Evolutionary conservation across 1,139 yeast species (phyloP), one percentile per base, ranked within the genome.

Genomic region (Wickerhamomyces sp.): DNA sequence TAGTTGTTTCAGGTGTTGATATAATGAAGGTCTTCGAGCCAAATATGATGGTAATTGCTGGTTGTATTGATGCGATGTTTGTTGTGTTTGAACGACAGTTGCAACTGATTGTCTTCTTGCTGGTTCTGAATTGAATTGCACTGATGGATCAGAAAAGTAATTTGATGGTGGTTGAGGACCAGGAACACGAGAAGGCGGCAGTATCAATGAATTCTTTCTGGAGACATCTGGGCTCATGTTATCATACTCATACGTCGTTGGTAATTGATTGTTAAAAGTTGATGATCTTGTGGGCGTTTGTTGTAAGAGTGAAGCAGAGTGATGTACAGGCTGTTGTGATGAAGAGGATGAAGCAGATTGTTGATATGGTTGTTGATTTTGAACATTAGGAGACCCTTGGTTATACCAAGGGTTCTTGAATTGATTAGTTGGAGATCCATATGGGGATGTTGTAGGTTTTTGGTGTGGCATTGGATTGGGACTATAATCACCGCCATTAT

Each of bases 91-190:
- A 27, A 39, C 30, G 7, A 54, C 56, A 1, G 58, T 44, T 2
- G 62, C 61, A 15, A 58, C 55, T 5, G 75, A 70, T 26, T 71
- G 68, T 42, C 76, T 59, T 52, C 76, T 56, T 39, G 62, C 62
- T 26, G 56, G 53, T 10, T 60, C 60, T 13, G 44, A 39, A 14
- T 45, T 49, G 23, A 56, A 34, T 13, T 50, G 53, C 3, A 56
- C 55, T 2, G 49, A 26, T 3, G 52, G 40, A 15, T 58, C 62
- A 5, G 59, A 33, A 40, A 52, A 61, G 43, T 53, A 51, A 6
- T 41, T 36, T 18, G 34, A 40, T 10, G 58, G 58, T 2, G 61
- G 61, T 2, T 59, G 57, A 8, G 64, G 57, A 3, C 47, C 63
- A 7, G 59, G 60, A 3, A 61, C 64, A 38, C 65, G 45, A 2